Conservation (phyloP, 2,329 filamentous ascomycete genomes). For the Hawksworthiomyces lignivorus region DNA sequence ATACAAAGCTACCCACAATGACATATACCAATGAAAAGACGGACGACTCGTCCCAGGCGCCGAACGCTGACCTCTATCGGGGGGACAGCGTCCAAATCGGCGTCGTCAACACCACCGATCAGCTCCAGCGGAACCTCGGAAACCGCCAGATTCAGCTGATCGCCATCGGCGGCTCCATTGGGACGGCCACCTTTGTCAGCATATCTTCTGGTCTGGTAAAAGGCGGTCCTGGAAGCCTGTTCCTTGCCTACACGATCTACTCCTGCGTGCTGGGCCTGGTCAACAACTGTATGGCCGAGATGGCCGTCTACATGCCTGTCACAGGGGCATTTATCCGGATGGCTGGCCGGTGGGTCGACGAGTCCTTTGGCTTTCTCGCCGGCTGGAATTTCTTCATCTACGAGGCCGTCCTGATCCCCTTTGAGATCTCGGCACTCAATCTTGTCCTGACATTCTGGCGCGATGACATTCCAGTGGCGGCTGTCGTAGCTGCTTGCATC, state of each 20-base stretch:
- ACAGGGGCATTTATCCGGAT: constrained; percentile 56
- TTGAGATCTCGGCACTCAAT: constrained; percentile 31
- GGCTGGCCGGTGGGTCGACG: constrained; percentile 57
- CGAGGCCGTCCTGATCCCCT: constrained; percentile 27
- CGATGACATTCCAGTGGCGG: constrained; percentile 22
- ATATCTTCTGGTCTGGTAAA: constrained; percentile 46
- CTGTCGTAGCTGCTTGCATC: constrained; percentile 48
- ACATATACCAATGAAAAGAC: too few species aligned
- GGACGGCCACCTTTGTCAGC: constrained; percentile 50
- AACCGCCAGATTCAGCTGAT: constrained; percentile 47
- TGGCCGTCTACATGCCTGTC: constrained; percentile 54
- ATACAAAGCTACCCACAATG: too few species aligned
- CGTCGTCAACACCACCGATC: constrained; percentile 26
- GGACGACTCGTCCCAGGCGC: too few species aligned
- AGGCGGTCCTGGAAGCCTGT: constrained; percentile 39
- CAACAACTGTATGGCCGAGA: constrained; percentile 46
- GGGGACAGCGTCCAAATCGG: too few species aligned
- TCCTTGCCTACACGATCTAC: constrained; percentile 52
- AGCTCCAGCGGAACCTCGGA: constrained; percentile 41
- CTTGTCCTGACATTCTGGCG: constrained; percentile 37
- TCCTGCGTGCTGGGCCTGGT: constrained; percentile 33
- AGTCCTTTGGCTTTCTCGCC: constrained; percentile 50
- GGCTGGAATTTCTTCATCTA: constrained; percentile 35
- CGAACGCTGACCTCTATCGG: too few species aligned
- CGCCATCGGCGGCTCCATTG: constrained; percentile 49